Evolutionary conservation across 768 basidiomycete species (phyloP), one percentile per base, ranked within the genome.

Genomic region (Lactarius tabidus): DNA sequence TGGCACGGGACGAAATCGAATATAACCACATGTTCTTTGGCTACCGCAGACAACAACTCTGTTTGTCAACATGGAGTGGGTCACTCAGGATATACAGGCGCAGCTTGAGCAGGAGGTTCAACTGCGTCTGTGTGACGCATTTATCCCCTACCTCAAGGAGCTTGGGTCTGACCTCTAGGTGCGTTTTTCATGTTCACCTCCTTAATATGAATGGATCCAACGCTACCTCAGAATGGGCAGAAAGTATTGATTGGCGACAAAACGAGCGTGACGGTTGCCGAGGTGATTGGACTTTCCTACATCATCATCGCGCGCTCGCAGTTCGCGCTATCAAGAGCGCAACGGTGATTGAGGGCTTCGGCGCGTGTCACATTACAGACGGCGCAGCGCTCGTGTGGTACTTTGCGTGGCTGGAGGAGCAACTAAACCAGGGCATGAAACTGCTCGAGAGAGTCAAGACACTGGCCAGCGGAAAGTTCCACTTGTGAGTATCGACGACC

Each of bases 21-120:
- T 98, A 83, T 77, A 98, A 97, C 66, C 88, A 89, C 4, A 93
- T 97, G 18, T 96, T 97, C 80, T 97, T 97, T 72, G 85, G 93
- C 0, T 97, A 89, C 85, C 12, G 75, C 65, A 43, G 78, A 80
- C 67, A 77, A 59, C 5, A 9, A 76, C 80, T 6, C 77, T 98
- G 3, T 98, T 95, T 76, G 77, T 93, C 62, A 79, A 94, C 59
- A 71, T 77, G 28, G 69, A 71, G 0, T 83, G 85, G 60, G 67
- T 85, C 35, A 76, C n/a, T n/a, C 77, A 81, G 28, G 78, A 81
- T 31, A 78, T 88, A 15, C 78, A 79, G 41, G 61, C 73, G 3
- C 81, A 83, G 61, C 79, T 96, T n/a, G 83, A 81, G 2, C 70
- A 76, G 3, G 79, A 79, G 14, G 84, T 95, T 4, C 79, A 84